phyloP scores from a whole-genome alignment of 2,329 filamentous ascomycete species.

The Byssothecium circinans region DNA sequence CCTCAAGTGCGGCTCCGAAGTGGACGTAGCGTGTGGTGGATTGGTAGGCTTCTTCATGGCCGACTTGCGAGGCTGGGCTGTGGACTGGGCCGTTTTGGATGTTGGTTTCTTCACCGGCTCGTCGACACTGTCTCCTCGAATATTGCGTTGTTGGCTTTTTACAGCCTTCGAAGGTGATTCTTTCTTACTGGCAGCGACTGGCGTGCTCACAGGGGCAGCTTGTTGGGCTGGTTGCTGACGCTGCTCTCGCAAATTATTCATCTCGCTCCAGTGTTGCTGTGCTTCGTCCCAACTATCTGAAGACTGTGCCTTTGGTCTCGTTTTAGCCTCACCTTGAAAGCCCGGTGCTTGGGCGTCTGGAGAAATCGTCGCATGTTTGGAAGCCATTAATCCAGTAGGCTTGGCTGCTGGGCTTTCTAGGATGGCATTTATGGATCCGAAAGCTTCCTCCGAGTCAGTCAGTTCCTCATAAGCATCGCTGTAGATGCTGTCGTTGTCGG shows the following conservation, averaged over 20 bases:
- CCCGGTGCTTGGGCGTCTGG: conserved; percentile 2
- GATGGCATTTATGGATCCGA: conserved; percentile 72
- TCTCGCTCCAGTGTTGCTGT: conserved; percentile 69
- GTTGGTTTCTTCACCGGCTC: not conserved
- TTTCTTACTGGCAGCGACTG: not conserved
- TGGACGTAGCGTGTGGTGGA: conserved; percentile 17
- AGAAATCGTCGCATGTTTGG: conserved; percentile 25
- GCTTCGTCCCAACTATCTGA: conserved; percentile 67
- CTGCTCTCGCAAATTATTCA: conserved; percentile 64
- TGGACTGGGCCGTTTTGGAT: conserved; percentile 16
- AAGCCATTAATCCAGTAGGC: conserved; percentile 25
- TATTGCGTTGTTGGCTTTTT: not conserved
- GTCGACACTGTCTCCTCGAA: not conserved
- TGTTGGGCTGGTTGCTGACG: conserved; percentile 57
- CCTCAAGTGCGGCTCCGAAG: conserved; percentile 37
- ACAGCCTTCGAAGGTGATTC: not conserved
- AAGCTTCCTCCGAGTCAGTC: conserved; percentile 66
- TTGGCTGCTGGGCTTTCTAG: conserved; percentile 59
- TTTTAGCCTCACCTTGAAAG: conserved; percentile 6
- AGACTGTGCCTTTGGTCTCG: conserved; percentile 10
- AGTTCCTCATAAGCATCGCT: conserved; percentile 78
- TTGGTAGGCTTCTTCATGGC: conserved; percentile 47
- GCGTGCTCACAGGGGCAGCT: not conserved
- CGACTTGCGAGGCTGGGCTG: conserved; percentile 42
- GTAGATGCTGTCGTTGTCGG: conserved; percentile 60